Base-by-base conservation (phyloP, 129 eudicot genomes). In the Tagetes patula region DNA sequence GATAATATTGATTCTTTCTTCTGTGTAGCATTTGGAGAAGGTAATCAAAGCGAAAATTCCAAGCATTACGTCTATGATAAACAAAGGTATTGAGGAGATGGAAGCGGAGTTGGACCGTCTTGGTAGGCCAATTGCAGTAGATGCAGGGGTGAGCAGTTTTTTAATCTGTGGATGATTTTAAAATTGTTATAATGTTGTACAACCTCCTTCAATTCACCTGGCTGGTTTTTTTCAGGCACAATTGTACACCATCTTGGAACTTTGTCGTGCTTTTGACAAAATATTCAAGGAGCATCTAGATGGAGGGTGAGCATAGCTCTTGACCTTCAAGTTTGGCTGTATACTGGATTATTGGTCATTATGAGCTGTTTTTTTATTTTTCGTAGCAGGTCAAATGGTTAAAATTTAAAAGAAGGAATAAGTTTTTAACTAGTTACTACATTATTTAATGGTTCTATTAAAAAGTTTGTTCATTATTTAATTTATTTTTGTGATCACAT, bases 211-310 rank as follows among this genome's bases (percentile, higher is more conserved):
- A 56, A 70, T 33, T 54, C 74, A 9, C 48, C 5, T 55, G 45
- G 48, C 63, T 71, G 38, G 36, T 71, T 52, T 62, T 53, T 63
- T 64, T 76, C 86, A 87, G 92, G 92, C 92, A 65, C 89, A 87
- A 60, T 72, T 87, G 67, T 87, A 87, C 73, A 84, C 82, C 3
- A 84, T 87, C 70, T 80, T 87, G 79, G 92, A 87, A 74, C 82
- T 87, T 38, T 82, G 92, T 68, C 92, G 92, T 66, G 92, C 92
- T 34, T 87, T 87, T 87, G 89, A 84, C 82, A 80, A 85, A 75
- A 78, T 78, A 40, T 87, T 87, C 20, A 83, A 80, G 72, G 87
- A 87, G 74, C 92, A 87, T 74, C 80, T 87, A 47, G 89, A 87
- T 65, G 92, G 92, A 84, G 89, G 92, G 92, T 87, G 84, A 79